phyloP scores from a whole-genome alignment of 78 protist genomes.

The Isochrysis galbana region DNA sequence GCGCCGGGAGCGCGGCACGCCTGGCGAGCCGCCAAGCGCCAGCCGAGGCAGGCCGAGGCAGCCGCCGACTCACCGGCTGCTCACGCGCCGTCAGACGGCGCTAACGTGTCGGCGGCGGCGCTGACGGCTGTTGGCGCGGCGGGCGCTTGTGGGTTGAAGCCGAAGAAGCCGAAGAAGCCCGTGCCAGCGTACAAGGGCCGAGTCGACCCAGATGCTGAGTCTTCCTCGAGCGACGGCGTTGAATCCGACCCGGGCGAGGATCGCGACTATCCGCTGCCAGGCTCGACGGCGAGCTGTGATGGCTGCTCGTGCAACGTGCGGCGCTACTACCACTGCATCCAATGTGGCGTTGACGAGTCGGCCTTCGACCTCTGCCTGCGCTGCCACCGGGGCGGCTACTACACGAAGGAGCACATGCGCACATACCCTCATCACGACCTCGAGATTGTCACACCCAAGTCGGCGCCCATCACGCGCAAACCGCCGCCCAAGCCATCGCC shows the following conservation, averaged over 20 bases:
- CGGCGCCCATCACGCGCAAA: not conserved
- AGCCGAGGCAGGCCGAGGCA: not conserved
- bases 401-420: not conserved
- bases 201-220: not conserved
- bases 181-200: not conserved
- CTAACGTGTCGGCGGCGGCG: not conserved
- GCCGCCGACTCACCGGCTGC: not conserved
- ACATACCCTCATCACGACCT: not conserved
- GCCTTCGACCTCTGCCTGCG: not conserved
- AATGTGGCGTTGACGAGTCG: not conserved
- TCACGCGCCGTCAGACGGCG: too few relatives aligned
- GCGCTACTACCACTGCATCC: constrained; percentile 1
- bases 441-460: not conserved
- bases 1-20: not conserved
- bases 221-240: not conserved
- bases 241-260: not conserved
- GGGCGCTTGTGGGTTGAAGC: not conserved
- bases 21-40: not conserved
- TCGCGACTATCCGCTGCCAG: not conserved
- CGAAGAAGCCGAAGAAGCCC: not conserved
- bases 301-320: not conserved
- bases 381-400: not conserved
- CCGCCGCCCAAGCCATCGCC: not conserved
- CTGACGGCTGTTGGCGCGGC: not conserved
- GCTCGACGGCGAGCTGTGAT: not conserved